Conservation (phyloP, 805 yeast genomes). For the Pichia rugopelliculosa region DNA sequence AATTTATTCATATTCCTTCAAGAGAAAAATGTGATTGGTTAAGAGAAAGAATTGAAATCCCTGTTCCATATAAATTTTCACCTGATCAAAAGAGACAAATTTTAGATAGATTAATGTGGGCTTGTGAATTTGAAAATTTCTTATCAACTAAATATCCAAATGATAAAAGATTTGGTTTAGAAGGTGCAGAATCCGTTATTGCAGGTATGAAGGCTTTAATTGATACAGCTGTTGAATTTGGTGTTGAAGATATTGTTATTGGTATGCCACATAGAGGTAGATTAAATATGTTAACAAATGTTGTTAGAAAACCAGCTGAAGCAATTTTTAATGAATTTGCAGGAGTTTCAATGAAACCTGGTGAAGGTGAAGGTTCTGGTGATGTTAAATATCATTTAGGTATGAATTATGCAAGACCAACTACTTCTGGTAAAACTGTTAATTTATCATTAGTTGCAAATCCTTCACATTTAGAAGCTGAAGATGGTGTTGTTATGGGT, state of each 20-base stretch:
- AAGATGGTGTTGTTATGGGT: constrained; percentile 97
- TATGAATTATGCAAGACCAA: constrained; percentile 98
- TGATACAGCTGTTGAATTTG: constrained; percentile 85
- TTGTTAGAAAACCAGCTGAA: constrained; percentile 97
- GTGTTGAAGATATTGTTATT: constrained; percentile 91
- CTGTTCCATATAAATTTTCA: constrained; percentile 73
- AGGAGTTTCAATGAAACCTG: constrained; percentile 73
- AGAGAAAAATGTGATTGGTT: constrained; percentile 97
- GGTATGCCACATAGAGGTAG: constrained; percentile 99
- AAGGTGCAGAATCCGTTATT: constrained; percentile 94
- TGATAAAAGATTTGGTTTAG: constrained; percentile 97
- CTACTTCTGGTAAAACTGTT: constrained; percentile 95
- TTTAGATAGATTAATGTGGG: constrained; percentile 93
- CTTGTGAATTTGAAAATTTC: constrained; percentile 89
- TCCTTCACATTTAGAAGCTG: constrained; percentile 98
- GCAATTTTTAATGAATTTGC: constrained; percentile 94
- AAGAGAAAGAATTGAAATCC: constrained; percentile 92
- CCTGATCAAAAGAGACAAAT: constrained; percentile 93
- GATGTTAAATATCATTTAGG: constrained; percentile 99
- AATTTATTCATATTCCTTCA: constrained; percentile 94
- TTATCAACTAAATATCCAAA: constrained; percentile 93
- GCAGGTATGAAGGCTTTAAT: constrained; percentile 96
- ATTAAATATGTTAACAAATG: constrained; percentile 94
- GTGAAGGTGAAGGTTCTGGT: constrained; percentile 98
- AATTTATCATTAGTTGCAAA: constrained; percentile 95